Base-by-base conservation (phyloP, 768 basidiomycete species). In the Termitomyces sp. region DNA sequence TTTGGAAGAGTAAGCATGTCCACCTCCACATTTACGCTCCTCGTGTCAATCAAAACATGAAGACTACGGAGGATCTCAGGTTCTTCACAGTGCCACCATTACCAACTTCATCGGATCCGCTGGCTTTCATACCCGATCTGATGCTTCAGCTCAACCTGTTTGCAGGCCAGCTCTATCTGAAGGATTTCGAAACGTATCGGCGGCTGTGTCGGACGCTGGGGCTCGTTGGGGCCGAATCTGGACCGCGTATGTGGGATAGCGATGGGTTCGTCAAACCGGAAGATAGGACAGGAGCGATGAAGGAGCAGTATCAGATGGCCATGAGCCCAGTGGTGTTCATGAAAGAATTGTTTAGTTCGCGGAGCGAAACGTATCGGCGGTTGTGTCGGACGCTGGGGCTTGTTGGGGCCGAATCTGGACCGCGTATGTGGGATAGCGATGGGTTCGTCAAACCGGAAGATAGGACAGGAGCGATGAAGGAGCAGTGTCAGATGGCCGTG, bases 141-240 rank as follows among this genome's bases (percentile, higher is more conserved):
- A 57, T 61, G 33, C 46, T 61, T 28, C 78, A 80, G 50, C 68
- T 83, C 39, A 80, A 77, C 42, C 61, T 81, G 35, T 80, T 76
- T 64, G 77, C 80, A 15, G 81, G 79, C 3, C 79, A 83, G 57
- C 70, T 83, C 3, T 83, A 77, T 58, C 57, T 81, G 40, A 67
- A 66, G 11, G 66, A 75, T 24, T 66, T 72, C 28, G 60, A 59
- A 12, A 65, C 73, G 2, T 82, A 81, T 55, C 61, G 61, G 33
- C 64, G 59, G 1, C 39, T 78, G 15, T 81, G 81, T 59, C 61
- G 67, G 28, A 68, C 76, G 57, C 66, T 83, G 36, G 75, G 80
- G 3, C 24, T 81, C 11, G 65, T 72, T 33, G 55, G 67, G 7
- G 59, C 56, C 45, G 62, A 68, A 28, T 36, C 56, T 35, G 59